A percentile compares a stretch with the other conserved stretches of the same genome.
These are phyloP conservation scores for Lenzites betulinus DNA, from an alignment of 768 basidiomycete species.

Conservation along the genomic window DNA sequence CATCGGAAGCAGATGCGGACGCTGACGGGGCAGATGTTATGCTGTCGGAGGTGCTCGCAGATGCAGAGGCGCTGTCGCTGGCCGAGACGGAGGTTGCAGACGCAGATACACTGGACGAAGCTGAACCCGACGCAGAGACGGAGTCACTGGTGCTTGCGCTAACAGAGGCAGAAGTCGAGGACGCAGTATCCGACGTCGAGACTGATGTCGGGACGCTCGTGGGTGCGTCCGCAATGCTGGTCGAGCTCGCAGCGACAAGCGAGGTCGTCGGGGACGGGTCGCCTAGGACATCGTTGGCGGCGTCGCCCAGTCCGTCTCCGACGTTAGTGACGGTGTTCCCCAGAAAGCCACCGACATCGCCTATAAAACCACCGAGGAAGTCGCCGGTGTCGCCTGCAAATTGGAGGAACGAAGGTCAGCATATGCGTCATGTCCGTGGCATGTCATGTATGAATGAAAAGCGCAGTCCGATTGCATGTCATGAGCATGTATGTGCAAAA, in stretches of 20 bases:
- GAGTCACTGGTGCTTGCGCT: conserved; percentile 4
- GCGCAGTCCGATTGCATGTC: neutral
- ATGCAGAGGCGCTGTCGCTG: conserved; percentile 1
- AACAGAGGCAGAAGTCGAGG: conserved; percentile 8
- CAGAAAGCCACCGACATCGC: conserved; percentile 5
- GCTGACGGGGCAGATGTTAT: neutral
- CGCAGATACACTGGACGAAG: neutral
- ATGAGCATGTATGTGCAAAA: too few relatives aligned
- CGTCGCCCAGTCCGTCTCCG: neutral
- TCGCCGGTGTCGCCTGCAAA: neutral
- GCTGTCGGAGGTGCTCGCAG: conserved; percentile 9
- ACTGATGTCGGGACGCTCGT: neutral
- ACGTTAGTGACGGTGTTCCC: neutral
- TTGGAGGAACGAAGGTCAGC: too few relatives aligned
- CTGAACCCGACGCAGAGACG: neutral
- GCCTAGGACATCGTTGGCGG: neutral
- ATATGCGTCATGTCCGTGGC: neutral
- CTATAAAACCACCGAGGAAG: neutral
- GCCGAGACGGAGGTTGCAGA: conserved; percentile 3
- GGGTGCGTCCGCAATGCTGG: conserved; percentile 8
- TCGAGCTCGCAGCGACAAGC: conserved; percentile 18
- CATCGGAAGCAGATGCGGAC: neutral
- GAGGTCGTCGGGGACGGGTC: conserved; percentile 3
- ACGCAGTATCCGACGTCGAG: neutral
- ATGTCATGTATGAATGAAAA: neutral